These are phyloP conservation scores for Salvia miltiorrhiza DNA, from an alignment of 257 asterid species.

Conservation along the genomic window DNA sequence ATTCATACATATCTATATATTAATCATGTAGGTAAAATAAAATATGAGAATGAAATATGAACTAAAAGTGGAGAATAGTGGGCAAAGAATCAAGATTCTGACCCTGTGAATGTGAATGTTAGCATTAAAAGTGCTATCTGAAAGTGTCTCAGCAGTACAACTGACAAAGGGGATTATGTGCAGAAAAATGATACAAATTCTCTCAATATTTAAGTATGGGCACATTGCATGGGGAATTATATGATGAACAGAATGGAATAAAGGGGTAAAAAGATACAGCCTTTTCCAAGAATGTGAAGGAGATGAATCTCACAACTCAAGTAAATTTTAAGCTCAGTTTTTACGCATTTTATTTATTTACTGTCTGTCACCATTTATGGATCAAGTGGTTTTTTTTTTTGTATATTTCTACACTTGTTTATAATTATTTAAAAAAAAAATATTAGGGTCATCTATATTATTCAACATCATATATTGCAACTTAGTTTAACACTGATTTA, in stretches of 20 bases:
- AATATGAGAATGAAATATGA: not conserved
- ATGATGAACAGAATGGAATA: conserved; percentile 10
- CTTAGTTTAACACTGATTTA: too few relatives aligned
- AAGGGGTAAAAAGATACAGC: not conserved
- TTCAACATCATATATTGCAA: too few relatives aligned
- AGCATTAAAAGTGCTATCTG: conserved; percentile 28
- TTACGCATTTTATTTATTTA: not conserved
- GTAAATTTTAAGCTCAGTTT: not conserved
- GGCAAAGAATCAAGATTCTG: conserved; percentile 6
- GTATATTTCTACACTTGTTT: too few relatives aligned
- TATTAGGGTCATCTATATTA: too few relatives aligned
- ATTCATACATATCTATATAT: not conserved
- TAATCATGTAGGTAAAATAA: not conserved
- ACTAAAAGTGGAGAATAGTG: not conserved
- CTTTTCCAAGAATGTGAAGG: conserved; percentile 17
- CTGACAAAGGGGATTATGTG: conserved; percentile 29
- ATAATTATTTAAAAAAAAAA: too few relatives aligned
- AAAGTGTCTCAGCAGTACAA: conserved; percentile 21
- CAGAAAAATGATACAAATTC: conserved; percentile 16
- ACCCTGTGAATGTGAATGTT: conserved; percentile 13
- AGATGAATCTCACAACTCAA: conserved; percentile 6
- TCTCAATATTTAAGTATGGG: conserved; percentile 26
- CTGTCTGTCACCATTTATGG: not conserved
- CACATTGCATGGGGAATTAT: conserved; percentile 27
- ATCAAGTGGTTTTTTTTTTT: not conserved